Evolutionary conservation across 192 early-diverging fungal species (phyloP), one percentile per base, ranked within the genome.

Genomic region (Gigaspora rosea): DNA sequence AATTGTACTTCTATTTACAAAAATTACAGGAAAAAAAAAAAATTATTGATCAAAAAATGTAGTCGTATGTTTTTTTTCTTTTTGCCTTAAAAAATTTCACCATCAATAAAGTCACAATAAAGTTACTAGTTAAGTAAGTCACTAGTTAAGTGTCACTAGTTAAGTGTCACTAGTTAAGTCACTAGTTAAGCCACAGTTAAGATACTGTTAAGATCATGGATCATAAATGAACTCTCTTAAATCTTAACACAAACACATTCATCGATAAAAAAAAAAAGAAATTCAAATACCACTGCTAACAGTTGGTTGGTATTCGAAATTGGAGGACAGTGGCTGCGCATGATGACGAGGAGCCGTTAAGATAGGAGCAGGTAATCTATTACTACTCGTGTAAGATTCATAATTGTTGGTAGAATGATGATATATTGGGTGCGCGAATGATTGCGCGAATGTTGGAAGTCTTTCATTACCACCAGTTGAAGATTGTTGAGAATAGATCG

Each of bases 361-460:
- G 12, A 36, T n/a, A 10, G 66, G 66, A n/a, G n/a, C n/a, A n/a
- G n/a, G n/a, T 68, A 68, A 68, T 22, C 66, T 68, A n/a, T n/a
- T n/a, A n/a, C n/a, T n/a, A n/a, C n/a, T n/a, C 20, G 46, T 22
- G 7, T 6, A 41, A 67, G 65, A 13, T 12, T 15, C 27, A 32
- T 27, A n/a, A n/a, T n/a, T n/a, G n/a, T n/a, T n/a, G n/a, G n/a
- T n/a, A n/a, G n/a, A n/a, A n/a, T n/a, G 11, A 27, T 27, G 20
- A 35, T 27, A 13, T 18, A 13, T n/a, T n/a, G 65, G n/a, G 4
- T 68, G 47, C 13, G 66, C n/a, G 47, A 68, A 68, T 3, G 66
- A 67, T 41, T 32, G 18, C 0, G 50, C 22, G 51, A 71, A 35
- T 15, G 20, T 12, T 7, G 68, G 68, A 11, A 70, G 48, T 33